Evolutionary conservation across 2,329 filamentous ascomycete genomes (phyloP).

Genomic region (Nemania bipapillata): DNA sequence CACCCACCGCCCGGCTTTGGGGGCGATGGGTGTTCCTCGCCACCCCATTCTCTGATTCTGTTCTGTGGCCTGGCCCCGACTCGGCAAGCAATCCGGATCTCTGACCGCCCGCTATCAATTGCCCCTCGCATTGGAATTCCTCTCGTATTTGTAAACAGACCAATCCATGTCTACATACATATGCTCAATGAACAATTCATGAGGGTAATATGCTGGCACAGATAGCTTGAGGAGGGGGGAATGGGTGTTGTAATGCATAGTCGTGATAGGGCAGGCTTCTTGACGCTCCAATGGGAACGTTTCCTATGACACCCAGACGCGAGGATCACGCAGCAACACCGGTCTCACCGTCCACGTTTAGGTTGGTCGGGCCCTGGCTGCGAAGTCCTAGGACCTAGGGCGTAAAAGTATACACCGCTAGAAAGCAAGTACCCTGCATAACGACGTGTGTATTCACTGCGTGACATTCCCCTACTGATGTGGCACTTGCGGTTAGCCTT

Average conservation of each 20-base stretch:
- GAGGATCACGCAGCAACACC: constrained; percentile 43
- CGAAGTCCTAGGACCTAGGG: background rate
- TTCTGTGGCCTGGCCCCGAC: constrained; percentile 2
- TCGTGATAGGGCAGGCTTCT: constrained; percentile 35
- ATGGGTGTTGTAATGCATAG: background rate
- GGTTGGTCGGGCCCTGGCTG: background rate
- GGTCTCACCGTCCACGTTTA: constrained; percentile 42
- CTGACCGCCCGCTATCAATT: background rate
- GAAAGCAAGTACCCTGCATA: constrained; percentile 7
- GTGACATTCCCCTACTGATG: constrained; percentile 10
- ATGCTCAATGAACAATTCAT: background rate
- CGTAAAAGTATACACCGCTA: constrained; percentile 22
- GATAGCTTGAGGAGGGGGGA: constrained; percentile 23
- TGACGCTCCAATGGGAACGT: constrained; percentile 44
- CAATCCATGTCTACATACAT: background rate
- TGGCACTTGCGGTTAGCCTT: background rate
- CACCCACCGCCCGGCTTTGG: background rate
- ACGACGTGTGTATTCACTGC: background rate
- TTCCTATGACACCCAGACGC: constrained; percentile 42
- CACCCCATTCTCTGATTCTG: constrained; percentile 10
- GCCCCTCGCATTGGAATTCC: background rate
- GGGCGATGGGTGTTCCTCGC: constrained; percentile 12
- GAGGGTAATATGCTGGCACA: background rate
- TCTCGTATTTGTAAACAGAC: background rate
- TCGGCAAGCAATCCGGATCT: background rate